Evolutionary conservation across 805 yeast species (phyloP), one percentile per base, ranked within the genome.

Genomic region (Schwanniomyces sp.): DNA sequence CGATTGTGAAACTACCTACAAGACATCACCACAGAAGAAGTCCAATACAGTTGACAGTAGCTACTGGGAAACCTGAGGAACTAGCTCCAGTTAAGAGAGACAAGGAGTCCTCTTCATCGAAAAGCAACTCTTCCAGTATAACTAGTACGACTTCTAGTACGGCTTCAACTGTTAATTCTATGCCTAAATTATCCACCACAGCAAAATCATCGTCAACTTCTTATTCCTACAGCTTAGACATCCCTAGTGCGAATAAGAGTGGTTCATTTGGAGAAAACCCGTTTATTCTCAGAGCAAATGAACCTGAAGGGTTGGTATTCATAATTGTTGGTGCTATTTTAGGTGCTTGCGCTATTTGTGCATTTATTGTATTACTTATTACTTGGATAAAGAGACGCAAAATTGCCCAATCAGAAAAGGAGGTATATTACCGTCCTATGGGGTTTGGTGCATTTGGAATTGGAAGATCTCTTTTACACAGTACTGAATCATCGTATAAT

Each of bases 291-390:
- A 43, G 45, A 17, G 45, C 64, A 5, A 37, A 49, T 7, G 53
- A 67, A 38, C 67, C 72, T 1, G 56, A 61, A 14, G 72, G 74
- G 18, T 56, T 78, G 11, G 72, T 77, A 17, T 77, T 78, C 57
- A 72, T 78, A 29, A 60, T 72, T 4, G 61, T 73, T 6, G 81
- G 79, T 5, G 62, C 66, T 0, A 54, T 72, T 7, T 42, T 75
- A 17, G 62, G 55, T 3, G 36, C 36, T 2, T 32, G 36, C n/a
- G 36, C 36, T 32, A 45, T 56, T 7, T 40, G 51, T 3, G 21
- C 36, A 4, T 14, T 32, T 9, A 48, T 64, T 1, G 18, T 67
- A 7, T 47, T 57, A 2, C 42, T 61, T 6, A 27, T 61, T 10
- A 41, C 55, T 6, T 63, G 56, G 52, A 16, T 64, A 9, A 55